Base-by-base conservation (phyloP, 352 stramenopile genomes). In the Albugo candida region DNA sequence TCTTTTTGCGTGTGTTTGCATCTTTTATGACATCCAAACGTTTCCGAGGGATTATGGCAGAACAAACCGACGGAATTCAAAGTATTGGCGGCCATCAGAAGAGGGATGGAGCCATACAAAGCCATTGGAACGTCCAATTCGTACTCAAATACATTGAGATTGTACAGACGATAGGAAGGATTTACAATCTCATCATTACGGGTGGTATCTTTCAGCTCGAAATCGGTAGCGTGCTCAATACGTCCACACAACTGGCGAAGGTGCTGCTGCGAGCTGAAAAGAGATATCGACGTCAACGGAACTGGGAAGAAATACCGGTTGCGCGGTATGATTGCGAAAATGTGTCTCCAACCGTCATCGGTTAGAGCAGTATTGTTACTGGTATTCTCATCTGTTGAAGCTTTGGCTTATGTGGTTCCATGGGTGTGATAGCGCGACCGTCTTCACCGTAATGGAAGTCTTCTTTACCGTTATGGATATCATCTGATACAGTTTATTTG, bases 81-180 rank as follows among this genome's bases (percentile, higher is more conserved):
- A 27, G 73, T 67, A 47, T 64, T 77, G 1, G 73, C 67, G 18
- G 71, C 71, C 35, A 87, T 67, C 0, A 87, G 56, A 56, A 87
- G 53, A 1, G 75, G 70, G 44, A 83, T 88, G 17, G 70, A 63
- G 16, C 95, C 95, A 67, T 99, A 99, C 31, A 99, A 66, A 38
- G 95, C 89, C 89, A 99, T 98, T n/a, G 94, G 87, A 24, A 95
- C 83, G 59, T 99, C 88, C 51, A 99, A 70, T 51, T 98, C 94
- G 67, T 98, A 99, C 70, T 99, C 95, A 59, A 99, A 99, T 16
- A 99, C 96, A 59, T 99, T 95, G 31, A 99, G 72, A 55, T 97
- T 99, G 70, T 99, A 99, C 44, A 99, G 72, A 8, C 96, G 82
- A 63, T 99, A 99, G 5, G 96, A 95, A 51, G 99, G 92, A n/a